These are phyloP conservation scores for Cystobasidiopsis lactophilus DNA, from an alignment of 768 basidiomycete species.

Conservation along the genomic window DNA sequence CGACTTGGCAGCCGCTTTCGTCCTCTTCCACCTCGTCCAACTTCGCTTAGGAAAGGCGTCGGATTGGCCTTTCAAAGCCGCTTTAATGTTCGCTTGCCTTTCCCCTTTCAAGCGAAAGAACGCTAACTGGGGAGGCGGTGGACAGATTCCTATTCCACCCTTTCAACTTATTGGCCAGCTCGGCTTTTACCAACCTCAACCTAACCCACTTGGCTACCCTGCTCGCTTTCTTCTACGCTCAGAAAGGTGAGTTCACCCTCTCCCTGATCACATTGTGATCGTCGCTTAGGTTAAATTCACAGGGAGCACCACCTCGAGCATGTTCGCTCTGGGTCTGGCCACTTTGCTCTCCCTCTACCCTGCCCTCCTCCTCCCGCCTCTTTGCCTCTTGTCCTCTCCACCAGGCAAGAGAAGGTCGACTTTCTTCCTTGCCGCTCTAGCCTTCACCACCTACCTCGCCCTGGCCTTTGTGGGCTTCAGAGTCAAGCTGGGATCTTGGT, in stretches of 20 bases:
- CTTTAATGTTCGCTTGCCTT: too few relatives aligned
- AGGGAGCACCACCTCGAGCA: conserved; percentile 40
- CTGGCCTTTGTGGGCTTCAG: conserved; percentile 1
- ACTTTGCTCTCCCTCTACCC: conserved; percentile 41
- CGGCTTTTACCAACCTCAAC: conserved; percentile 60
- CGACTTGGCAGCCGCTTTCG: too few relatives aligned
- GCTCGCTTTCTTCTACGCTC: conserved; percentile 45
- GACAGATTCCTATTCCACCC: conserved; percentile 72
- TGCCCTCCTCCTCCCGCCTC: conserved; percentile 41
- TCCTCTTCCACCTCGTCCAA: too few relatives aligned
- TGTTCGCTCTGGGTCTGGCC: conserved; percentile 48
- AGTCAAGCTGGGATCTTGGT: conserved; percentile 12
- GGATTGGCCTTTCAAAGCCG: too few relatives aligned
- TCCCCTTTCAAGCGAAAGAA: too few relatives aligned
- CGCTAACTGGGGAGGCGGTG: conserved; percentile 13
- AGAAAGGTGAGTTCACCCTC: conserved; percentile 32
- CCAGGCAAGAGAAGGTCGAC: conserved; percentile 12
- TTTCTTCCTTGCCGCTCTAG: conserved; percentile 28
- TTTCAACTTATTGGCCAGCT: conserved; percentile 53
- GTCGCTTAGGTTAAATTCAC: neutral
- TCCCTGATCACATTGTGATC: neutral
- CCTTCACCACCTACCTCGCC: conserved; percentile 33
- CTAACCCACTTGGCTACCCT: conserved; percentile 57
- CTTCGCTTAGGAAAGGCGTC: too few relatives aligned
- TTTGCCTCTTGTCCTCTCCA: conserved; percentile 41